phyloP scores from a whole-genome alignment of 2,329 filamentous ascomycete species.

The Penicillium concentricum region DNA sequence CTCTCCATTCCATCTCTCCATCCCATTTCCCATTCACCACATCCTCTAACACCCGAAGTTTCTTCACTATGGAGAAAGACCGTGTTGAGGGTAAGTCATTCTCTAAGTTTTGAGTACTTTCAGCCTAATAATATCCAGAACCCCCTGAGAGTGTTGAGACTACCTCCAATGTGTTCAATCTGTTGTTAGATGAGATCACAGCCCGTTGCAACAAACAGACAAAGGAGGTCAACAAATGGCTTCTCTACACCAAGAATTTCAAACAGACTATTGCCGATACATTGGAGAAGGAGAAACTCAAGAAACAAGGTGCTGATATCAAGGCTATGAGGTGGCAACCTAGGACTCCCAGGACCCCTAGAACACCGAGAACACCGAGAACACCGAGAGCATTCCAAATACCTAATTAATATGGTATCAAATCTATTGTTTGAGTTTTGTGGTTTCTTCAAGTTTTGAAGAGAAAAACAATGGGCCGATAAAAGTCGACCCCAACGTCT shows the following conservation, averaged over 20 bases:
- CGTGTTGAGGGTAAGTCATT: neutral
- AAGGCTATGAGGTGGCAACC: neutral
- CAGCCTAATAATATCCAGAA: neutral
- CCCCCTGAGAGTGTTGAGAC: neutral
- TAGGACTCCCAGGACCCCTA: neutral
- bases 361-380: neutral
- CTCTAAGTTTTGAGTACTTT: neutral
- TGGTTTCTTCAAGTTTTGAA: neutral
- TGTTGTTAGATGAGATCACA: slow-evolving; percentile 1
- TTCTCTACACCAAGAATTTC: neutral
- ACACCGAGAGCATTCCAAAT: too few species aligned
- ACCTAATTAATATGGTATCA: too few species aligned
- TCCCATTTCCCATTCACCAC: neutral
- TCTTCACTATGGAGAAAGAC: neutral
- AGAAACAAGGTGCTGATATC: neutral
- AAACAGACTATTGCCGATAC: neutral
- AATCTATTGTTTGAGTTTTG: neutral
- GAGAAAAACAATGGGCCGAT: neutral
- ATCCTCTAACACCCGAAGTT: neutral
- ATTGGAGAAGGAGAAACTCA: neutral
- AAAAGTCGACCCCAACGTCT: neutral
- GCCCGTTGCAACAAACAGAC: neutral
- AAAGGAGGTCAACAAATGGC: slow-evolving; percentile 1
- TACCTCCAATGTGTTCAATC: neutral
- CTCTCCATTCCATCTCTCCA: too few species aligned